These are phyloP conservation scores for Lathyrus tuberosus DNA, from an alignment of 306 rosid species.

Conservation along the genomic window DNA sequence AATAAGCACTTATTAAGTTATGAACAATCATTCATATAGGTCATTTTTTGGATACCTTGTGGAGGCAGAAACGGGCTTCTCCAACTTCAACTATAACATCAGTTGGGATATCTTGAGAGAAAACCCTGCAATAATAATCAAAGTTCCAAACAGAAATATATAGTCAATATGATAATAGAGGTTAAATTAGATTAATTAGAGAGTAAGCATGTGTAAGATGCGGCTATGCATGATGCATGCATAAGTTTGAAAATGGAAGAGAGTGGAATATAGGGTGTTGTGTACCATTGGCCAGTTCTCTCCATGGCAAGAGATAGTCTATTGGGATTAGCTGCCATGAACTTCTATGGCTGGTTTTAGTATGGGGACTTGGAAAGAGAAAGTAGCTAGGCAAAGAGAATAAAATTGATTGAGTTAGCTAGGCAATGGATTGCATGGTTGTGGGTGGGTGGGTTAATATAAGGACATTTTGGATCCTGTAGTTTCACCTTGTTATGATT, in stretches of 20 bases:
- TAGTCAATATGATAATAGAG: not conserved
- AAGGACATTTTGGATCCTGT: constrained; percentile 30
- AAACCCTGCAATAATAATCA: constrained; percentile 56
- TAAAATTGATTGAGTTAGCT: constrained; percentile 17
- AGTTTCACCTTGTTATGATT: constrained; percentile 4
- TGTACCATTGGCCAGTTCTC: constrained; percentile 89
- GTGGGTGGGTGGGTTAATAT: constrained; percentile 31
- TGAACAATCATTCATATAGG: not conserved
- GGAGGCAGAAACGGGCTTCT: constrained; percentile 70
- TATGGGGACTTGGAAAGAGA: constrained; percentile 22
- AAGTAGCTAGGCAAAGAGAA: constrained; percentile 33
- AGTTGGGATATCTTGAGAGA: constrained; percentile 77
- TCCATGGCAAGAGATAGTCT: constrained; percentile 77
- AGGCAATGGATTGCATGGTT: constrained; percentile 17
- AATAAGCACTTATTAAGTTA: not conserved
- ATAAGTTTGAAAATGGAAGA: constrained; percentile 10
- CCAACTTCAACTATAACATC: constrained; percentile 77
- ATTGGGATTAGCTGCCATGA: constrained; percentile 60
- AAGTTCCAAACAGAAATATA: not conserved
- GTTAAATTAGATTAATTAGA: constrained; percentile 1
- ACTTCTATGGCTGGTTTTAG: constrained; percentile 4
- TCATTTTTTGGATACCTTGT: constrained; percentile 53
- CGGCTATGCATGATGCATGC: constrained; percentile 18
- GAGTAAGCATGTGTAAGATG: constrained; percentile 3
- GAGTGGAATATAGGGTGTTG: not conserved